Evolutionary conservation across 257 asterid species (phyloP).

Genomic region (Ilex asprella): DNA sequence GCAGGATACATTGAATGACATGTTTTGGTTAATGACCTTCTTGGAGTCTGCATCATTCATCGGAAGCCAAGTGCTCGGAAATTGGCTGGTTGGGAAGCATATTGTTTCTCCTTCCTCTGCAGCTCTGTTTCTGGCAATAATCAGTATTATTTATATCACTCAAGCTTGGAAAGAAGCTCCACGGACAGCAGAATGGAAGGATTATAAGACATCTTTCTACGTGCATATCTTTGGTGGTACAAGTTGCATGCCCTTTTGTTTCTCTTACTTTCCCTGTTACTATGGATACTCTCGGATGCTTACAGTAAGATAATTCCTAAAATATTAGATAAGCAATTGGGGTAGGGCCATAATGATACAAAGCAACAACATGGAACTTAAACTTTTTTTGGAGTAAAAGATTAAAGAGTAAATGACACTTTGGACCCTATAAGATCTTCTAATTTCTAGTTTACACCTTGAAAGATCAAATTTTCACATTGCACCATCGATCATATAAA

Average conservation of each 20-base stretch:
- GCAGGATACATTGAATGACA: slow-evolving; percentile 77
- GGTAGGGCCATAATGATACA: too few relatives aligned
- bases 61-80: slow-evolving; percentile 71
- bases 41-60: slow-evolving; percentile 59
- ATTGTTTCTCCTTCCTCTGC: slow-evolving; percentile 37
- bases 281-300: background rate
- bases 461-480: too few relatives aligned
- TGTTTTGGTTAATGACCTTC: slow-evolving; percentile 95
- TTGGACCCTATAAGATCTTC: too few relatives aligned
- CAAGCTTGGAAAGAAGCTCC: slow-evolving; percentile 61
- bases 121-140: slow-evolving; percentile 42
- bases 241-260: background rate
- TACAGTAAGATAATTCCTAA: background rate
- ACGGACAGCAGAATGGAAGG: slow-evolving; percentile 31
- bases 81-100: slow-evolving; percentile 45
- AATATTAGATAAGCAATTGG: too few relatives aligned
- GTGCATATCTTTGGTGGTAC: slow-evolving; percentile 52
- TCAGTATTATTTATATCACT: slow-evolving; percentile 35
- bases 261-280: background rate
- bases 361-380: background rate
- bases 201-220: slow-evolving; percentile 43
- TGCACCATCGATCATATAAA: too few relatives aligned
- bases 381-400: too few relatives aligned
- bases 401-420: too few relatives aligned
- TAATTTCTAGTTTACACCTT: too few relatives aligned